These are phyloP conservation scores for Aureococcus anophagefferens DNA, from an alignment of 108 stramenopile genomes.

Conservation along the genomic window DNA sequence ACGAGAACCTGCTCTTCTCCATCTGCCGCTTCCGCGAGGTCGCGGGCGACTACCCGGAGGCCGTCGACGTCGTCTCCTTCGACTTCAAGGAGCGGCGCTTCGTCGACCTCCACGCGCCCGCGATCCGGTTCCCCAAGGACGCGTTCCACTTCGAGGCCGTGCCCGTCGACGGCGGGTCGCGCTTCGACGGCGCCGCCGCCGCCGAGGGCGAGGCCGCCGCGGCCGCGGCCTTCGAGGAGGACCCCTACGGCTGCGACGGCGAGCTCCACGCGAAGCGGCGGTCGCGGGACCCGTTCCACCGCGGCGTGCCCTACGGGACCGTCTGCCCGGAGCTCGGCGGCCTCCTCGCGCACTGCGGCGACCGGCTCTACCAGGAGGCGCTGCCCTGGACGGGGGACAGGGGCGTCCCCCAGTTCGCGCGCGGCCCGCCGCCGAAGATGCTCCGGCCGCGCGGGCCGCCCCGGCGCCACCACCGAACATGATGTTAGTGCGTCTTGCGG, in stretches of 20 bases:
- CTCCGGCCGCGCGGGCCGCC: too few relatives aligned
- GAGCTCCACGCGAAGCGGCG: not conserved
- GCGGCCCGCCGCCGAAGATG: too few relatives aligned
- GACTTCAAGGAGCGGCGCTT: conserved; percentile 83
- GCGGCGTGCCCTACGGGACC: too few relatives aligned
- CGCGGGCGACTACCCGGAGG: conserved; percentile 74
- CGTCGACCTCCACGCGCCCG: conserved; percentile 61
- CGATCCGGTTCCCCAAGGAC: conserved; percentile 67
- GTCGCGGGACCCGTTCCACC: not conserved
- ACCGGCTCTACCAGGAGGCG: too few relatives aligned
- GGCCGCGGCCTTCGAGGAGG: not conserved
- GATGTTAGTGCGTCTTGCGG: too few relatives aligned
- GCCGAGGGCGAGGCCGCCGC: not conserved
- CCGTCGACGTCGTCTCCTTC: conserved; percentile 82
- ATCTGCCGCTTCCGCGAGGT: conserved; percentile 87
- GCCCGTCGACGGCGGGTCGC: too few relatives aligned
- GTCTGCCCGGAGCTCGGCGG: too few relatives aligned
- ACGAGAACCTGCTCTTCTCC: conserved; percentile 91
- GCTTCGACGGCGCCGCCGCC: too few relatives aligned
- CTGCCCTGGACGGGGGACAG: too few relatives aligned
- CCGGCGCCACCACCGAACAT: too few relatives aligned
- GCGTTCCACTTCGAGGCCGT: conserved; percentile 54
- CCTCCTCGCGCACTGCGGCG: too few relatives aligned
- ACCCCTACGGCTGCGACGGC: not conserved
- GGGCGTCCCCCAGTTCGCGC: too few relatives aligned